Evolutionary conservation across 2,329 filamentous ascomycete genomes (phyloP).

Genomic region (Rachicladosporium sp.): DNA sequence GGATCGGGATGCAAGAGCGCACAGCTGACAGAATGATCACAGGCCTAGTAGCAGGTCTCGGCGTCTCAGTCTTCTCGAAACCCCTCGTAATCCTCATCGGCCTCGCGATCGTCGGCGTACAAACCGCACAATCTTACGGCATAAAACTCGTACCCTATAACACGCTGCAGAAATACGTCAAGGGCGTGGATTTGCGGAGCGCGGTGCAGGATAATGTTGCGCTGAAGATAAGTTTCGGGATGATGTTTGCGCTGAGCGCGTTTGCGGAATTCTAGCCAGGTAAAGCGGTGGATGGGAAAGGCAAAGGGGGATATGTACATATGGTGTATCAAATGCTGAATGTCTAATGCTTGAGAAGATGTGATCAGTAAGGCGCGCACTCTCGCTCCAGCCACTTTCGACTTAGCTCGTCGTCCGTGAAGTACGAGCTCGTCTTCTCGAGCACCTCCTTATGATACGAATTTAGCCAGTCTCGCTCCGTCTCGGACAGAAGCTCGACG

Average conservation of each 20-base stretch:
- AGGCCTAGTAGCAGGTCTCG: constrained; percentile 53
- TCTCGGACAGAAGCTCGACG: constrained; percentile 52
- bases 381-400: constrained; percentile 76
- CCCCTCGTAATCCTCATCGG: constrained; percentile 57
- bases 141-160: constrained; percentile 39
- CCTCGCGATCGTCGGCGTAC: constrained; percentile 48
- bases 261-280: constrained; percentile 42
- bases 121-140: constrained; percentile 42
- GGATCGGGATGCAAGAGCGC: not conserved
- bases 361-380: constrained; percentile 50
- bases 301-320: no score
- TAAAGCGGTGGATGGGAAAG: no score
- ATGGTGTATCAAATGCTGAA: no score
- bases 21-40: not conserved
- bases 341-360: no score
- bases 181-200: constrained; percentile 37
- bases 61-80: constrained; percentile 58
- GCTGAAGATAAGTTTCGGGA: constrained; percentile 58
- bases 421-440: constrained; percentile 67
- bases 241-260: constrained; percentile 59
- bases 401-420: constrained; percentile 59
- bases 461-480: constrained; percentile 79
- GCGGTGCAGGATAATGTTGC: constrained; percentile 46
- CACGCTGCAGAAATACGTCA: constrained; percentile 38
- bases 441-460: constrained; percentile 70